These are phyloP conservation scores for Didymella sp. DNA, from an alignment of 2,329 filamentous ascomycete species.

Conservation along the genomic window DNA sequence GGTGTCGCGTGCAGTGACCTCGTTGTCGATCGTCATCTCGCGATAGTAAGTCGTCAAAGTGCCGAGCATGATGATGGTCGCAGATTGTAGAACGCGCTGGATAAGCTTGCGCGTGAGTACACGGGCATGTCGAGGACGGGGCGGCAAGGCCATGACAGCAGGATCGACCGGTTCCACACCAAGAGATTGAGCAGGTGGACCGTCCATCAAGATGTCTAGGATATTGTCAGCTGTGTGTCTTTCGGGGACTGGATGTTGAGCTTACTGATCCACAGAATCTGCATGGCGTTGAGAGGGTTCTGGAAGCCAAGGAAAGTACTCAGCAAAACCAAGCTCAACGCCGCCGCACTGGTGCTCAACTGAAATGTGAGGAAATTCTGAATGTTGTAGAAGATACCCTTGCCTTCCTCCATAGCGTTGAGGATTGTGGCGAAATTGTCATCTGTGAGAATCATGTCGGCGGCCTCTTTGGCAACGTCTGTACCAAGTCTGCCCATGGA, in stretches of 20 bases:
- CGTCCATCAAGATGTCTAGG: slow-evolving; percentile 98
- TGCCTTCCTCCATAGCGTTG: slow-evolving; percentile 95
- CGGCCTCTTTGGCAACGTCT: slow-evolving; percentile 94
- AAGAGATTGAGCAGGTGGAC: slow-evolving; percentile 93
- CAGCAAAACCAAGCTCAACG: slow-evolving; percentile 86
- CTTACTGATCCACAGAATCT: slow-evolving; percentile 99
- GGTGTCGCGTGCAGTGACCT: slow-evolving; percentile 90
- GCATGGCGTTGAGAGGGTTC: slow-evolving; percentile 97
- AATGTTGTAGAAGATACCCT: slow-evolving; percentile 99
- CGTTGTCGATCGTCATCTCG: slow-evolving; percentile 84
- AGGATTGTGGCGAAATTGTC: slow-evolving; percentile 93
- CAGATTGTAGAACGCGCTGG: slow-evolving; percentile 83
- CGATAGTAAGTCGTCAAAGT: slow-evolving; percentile 90
- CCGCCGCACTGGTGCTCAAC: slow-evolving; percentile 93
- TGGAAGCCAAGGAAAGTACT: slow-evolving; percentile 93
- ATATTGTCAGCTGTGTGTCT: not conserved
- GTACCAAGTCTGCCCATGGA: slow-evolving; percentile 95
- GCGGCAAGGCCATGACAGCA: slow-evolving; percentile 90
- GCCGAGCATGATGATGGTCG: slow-evolving; percentile 87
- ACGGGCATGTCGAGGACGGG: slow-evolving; percentile 82
- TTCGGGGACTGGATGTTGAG: too few species aligned
- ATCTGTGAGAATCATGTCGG: slow-evolving; percentile 91
- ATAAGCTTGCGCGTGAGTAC: slow-evolving; percentile 88
- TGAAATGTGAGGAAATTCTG: slow-evolving; percentile 99
- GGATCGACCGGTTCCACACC: slow-evolving; percentile 95